Base-by-base conservation (phyloP, 176 grass and related monocot species). In the Alloteropsis semialata region DNA sequence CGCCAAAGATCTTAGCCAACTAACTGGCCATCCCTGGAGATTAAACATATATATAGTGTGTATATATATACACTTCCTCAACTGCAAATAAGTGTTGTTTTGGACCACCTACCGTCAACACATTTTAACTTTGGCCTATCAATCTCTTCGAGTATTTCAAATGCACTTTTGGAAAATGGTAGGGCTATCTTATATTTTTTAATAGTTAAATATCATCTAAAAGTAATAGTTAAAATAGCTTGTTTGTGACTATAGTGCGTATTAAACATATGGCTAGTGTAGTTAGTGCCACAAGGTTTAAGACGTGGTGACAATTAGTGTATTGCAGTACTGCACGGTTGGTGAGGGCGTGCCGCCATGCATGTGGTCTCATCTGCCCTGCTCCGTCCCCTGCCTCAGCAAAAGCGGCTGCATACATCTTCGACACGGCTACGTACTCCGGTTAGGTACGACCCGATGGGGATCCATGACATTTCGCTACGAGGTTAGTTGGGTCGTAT, bases 321-420 rank as follows among this genome's bases (percentile, higher is more conserved):
- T 39, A 27, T 48, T 66, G 25, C n/a, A n/a, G n/a, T n/a, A n/a
- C n/a, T n/a, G n/a, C 39, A 42, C 60, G 72, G 82, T 82, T 58
- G 73, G n/a, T n/a, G n/a, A n/a, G n/a, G n/a, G n/a, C n/a, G 79
- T 88, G 41, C 27, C 34, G 57, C 44, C 67, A 58, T 67, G 79
- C 88, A 90, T 74, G 58, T 82, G 83, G 37, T 22, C n/a, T n/a
- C n/a, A n/a, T n/a, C 10, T 55, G 42, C n/a, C n/a, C n/a, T n/a
- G n/a, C n/a, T n/a, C n/a, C n/a, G n/a, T n/a, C n/a, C n/a, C 57
- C 30, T 15, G 41, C 85, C 61, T 50, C 73, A 77, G 65, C 36
- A 72, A 56, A 83, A 88, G 55, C 18, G 16, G 19, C 5, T 21
- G n/a, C 12, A 58, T 44, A 48, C 28, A 41, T 61, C 39, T 38